Percentiles rank a stretch among this genome's conserved stretches.
Evolutionary conservation across 2,329 filamentous ascomycete species (phyloP).

Genomic region (Cladosporium sphaerospermum): DNA sequence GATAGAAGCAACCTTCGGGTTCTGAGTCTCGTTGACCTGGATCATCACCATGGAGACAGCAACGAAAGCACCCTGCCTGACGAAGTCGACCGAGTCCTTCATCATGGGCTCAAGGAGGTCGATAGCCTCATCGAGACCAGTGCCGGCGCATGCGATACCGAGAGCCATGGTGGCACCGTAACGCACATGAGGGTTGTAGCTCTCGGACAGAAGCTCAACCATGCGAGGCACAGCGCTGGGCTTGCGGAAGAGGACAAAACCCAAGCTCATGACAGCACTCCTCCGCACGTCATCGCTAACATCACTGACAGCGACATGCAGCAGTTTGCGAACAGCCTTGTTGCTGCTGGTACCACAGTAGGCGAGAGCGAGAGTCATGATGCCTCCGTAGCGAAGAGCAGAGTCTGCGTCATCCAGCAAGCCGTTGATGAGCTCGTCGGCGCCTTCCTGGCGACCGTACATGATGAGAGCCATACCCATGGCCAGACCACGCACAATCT

Average conservation of each 20-base stretch:
- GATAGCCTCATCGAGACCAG: slow-evolving; percentile 90
- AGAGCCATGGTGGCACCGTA: slow-evolving; percentile 98
- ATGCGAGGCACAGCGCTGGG: slow-evolving; percentile 94
- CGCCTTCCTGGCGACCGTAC: slow-evolving; percentile 91
- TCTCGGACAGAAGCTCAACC: slow-evolving; percentile 96
- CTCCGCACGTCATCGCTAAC: slow-evolving; percentile 96
- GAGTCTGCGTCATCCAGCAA: slow-evolving; percentile 90
- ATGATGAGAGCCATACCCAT: slow-evolving; percentile 98
- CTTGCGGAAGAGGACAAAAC: slow-evolving; percentile 97
- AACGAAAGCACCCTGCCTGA: slow-evolving; percentile 92
- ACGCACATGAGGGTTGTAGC: slow-evolving; percentile 96
- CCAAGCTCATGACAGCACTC: slow-evolving; percentile 93
- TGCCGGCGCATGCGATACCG: slow-evolving; percentile 95
- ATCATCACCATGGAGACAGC: slow-evolving; percentile 96
- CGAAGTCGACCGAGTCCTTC: slow-evolving; percentile 98
- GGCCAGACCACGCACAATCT: slow-evolving; percentile 92
- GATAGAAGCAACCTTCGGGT: slow-evolving; percentile 86
- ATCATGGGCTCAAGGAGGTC: slow-evolving; percentile 98
- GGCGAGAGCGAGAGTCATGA: slow-evolving; percentile 95
- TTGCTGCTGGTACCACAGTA: slow-evolving; percentile 98
- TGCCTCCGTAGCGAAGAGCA: slow-evolving; percentile 89
- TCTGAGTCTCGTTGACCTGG: slow-evolving; percentile 99
- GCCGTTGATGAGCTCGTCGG: slow-evolving; percentile 89
- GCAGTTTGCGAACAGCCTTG: slow-evolving; percentile 91
- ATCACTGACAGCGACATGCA: slow-evolving; percentile 95